Conservation (phyloP, 345 rosid species). For the Melastoma malabathricum region DNA sequence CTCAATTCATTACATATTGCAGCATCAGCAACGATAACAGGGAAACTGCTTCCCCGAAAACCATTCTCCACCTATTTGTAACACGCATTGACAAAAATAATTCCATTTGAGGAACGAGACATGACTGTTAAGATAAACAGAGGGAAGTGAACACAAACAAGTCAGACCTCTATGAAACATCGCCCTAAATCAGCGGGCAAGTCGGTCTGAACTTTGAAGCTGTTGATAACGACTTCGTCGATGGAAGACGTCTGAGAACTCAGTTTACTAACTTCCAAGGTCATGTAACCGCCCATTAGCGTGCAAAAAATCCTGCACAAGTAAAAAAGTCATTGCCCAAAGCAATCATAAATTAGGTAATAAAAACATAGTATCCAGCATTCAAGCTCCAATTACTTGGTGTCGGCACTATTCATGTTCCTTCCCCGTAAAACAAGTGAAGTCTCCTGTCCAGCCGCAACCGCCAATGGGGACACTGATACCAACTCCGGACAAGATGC, state of each 20-base stretch:
- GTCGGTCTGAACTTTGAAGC: slow-evolving; percentile 32
- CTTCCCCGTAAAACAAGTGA: slow-evolving; percentile 62
- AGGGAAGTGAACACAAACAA: slow-evolving; percentile 4
- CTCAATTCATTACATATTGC: slow-evolving; percentile 68
- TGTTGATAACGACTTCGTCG: slow-evolving; percentile 43
- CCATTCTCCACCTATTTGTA: slow-evolving; percentile 68
- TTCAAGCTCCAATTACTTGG: slow-evolving; percentile 34
- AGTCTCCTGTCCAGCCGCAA: slow-evolving; percentile 57
- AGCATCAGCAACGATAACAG: slow-evolving; percentile 68
- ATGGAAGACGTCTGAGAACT: slow-evolving; percentile 16
- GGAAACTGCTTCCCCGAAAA: slow-evolving; percentile 70
- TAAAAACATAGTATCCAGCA: no score
- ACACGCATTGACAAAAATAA: no score
- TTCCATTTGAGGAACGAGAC: no score
- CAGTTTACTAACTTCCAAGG: slow-evolving; percentile 30
- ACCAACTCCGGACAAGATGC: slow-evolving; percentile 66
- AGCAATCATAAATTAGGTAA: no score
- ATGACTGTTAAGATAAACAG: no score
- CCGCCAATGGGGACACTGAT: slow-evolving; percentile 69
- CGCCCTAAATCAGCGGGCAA: slow-evolving; percentile 42
- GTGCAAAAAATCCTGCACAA: slow-evolving; percentile 55
- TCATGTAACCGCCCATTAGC: slow-evolving; percentile 43
- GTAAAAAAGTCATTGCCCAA: neutral
- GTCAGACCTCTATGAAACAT: slow-evolving; percentile 71
- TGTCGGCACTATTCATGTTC: slow-evolving; percentile 48